A percentile compares a stretch with the other conserved stretches of the same genome.
Conservation (phyloP, 352 stramenopile species). For the Globisporangium nunn region DNA sequence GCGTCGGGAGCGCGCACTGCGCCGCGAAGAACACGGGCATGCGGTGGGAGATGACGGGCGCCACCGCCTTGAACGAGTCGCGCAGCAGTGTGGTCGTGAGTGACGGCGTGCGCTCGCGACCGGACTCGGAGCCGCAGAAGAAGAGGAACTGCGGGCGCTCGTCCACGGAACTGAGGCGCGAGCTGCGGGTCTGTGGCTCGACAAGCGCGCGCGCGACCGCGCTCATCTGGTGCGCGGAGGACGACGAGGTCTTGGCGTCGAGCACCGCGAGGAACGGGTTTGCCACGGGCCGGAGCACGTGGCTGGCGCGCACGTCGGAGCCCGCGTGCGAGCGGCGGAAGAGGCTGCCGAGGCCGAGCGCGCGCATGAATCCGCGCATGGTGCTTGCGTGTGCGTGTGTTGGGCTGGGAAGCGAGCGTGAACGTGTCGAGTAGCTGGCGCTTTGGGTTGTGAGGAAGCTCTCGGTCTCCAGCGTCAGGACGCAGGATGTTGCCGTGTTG, state of each 20-base stretch:
- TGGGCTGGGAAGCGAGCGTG: slow-evolving; percentile 4
- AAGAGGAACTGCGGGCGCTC: slow-evolving; percentile 69
- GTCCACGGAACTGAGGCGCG: slow-evolving; percentile 25
- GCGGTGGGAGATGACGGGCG: slow-evolving; percentile 43
- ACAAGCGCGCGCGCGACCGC: neutral
- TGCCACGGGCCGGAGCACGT: slow-evolving; percentile 27
- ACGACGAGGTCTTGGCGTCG: slow-evolving; percentile 3
- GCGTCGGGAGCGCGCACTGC: slow-evolving; percentile 7
- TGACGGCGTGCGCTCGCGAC: slow-evolving; percentile 7
- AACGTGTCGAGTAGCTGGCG: slow-evolving; percentile 16
- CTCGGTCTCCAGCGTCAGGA: neutral
- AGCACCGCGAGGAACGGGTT: slow-evolving; percentile 14
- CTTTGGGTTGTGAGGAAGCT: slow-evolving; percentile 26
- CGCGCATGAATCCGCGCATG: slow-evolving; percentile 67
- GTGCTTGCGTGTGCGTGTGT: slow-evolving; percentile 14
- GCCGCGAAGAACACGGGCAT: slow-evolving; percentile 69
- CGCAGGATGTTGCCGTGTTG: neutral
- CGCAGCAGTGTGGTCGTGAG: slow-evolving; percentile 4
- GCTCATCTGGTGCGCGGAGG: neutral
- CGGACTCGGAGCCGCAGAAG: slow-evolving; percentile 62
- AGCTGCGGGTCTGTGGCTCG: slow-evolving; percentile 8
- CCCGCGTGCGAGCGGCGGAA: slow-evolving; percentile 21
- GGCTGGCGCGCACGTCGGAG: slow-evolving; percentile 2
- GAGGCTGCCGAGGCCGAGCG: slow-evolving; percentile 51
- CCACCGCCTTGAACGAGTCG: slow-evolving; percentile 6